phyloP scores from a whole-genome alignment of 805 yeast species.

The Lipomyces spencermartinsiae region DNA sequence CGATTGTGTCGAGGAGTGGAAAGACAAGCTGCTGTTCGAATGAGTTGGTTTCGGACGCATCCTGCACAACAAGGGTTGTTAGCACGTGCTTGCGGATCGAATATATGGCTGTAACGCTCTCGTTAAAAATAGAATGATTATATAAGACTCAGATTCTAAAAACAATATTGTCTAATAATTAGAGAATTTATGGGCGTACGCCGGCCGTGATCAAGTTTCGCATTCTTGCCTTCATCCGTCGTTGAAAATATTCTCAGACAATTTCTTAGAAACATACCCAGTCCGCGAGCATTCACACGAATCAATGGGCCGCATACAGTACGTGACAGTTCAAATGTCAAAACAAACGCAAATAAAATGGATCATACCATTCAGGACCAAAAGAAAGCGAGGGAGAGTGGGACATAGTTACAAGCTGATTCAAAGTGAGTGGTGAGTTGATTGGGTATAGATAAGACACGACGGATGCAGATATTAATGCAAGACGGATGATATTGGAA shows the following conservation, averaged over 20 bases:
- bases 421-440: neutral
- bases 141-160: neutral
- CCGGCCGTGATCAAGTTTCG: neutral
- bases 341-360: neutral
- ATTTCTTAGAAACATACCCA: neutral
- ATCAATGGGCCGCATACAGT: neutral
- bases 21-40: conserved; percentile 11
- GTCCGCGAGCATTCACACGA: neutral
- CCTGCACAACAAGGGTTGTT: conserved; percentile 13
- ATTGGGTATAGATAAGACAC: neutral
- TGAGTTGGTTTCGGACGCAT: conserved; percentile 30
- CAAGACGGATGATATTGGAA: neutral
- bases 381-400: conserved; percentile 43
- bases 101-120: neutral
- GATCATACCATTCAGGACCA: conserved; percentile 46
- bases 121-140: neutral
- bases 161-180: neutral
- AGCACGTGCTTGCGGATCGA: neutral
- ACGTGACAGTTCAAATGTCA: neutral
- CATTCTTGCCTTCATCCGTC: neutral
- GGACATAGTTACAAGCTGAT: conserved; percentile 37
- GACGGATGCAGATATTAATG: neutral
- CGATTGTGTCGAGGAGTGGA: neutral
- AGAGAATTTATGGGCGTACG: neutral
- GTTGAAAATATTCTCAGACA: neutral